Evolutionary conservation across 2,329 filamentous ascomycete species (phyloP), one percentile per base, ranked within the genome.

Genomic region (Colletotrichum trifolii): DNA sequence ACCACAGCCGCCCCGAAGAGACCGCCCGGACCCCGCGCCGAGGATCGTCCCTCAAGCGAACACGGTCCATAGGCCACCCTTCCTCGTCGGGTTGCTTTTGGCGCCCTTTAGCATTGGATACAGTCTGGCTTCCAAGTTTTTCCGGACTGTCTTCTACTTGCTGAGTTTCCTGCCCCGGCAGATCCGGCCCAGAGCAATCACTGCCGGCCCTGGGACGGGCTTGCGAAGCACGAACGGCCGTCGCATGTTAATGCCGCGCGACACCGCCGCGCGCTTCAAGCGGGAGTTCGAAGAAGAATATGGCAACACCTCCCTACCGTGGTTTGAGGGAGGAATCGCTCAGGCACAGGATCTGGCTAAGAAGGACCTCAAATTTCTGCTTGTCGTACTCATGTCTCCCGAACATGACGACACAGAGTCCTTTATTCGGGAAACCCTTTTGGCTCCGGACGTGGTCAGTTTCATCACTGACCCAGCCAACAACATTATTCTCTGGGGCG

Each of bases 271-370:
- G 34, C 85, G 96, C 38, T 97, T 98, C 76, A 91, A 93, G 73
- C 88, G 95, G 8, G 94, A 98, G 71, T 97, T 99, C 70, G 94
- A 97, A 72, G 96, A 99, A 78, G 93, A 97, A 72, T 96, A 97
- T 73, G 94, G 93, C 0, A 79, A 83, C 15, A 87, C 89, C 53
- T 83, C 82, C 5, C 79, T 98, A 5, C 89, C 91, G 0, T 97
- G 96, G 76, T 89, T 91, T 70, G 94, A 97, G 73, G 91, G 91
- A 55, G 94, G 95, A 5, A 96, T 98, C 74, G 94, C 96, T 6
- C 92, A 97, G 78, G 94, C 94, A 0, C 88, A 97, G 67, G 96
- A 99, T 73, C 80, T 90, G 42, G 94, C 95, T 6, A 97, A 98
- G 81, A 90, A 89, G 70, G 93, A 98, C 40, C 85, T 97, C 60